phyloP scores from a whole-genome alignment of 257 asterid genomes.

The Leptodermis oblonga region DNA sequence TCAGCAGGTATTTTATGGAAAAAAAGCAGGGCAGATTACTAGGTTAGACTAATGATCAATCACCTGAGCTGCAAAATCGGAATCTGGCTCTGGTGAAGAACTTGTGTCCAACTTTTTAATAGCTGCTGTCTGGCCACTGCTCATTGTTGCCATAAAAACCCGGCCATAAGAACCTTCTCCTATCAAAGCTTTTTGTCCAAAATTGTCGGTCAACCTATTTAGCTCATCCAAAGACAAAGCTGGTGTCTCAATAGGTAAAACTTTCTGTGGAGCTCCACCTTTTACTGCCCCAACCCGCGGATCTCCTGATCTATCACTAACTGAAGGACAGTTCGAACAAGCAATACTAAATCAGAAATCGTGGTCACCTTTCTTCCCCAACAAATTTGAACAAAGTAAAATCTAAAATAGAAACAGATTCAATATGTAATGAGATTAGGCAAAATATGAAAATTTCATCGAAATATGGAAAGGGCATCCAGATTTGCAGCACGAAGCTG shows the following conservation, averaged over 20 bases:
- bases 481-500: background rate
- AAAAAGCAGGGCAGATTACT: background rate
- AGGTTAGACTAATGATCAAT: background rate
- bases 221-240: slow-evolving; percentile 54
- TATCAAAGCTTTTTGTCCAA: slow-evolving; percentile 53
- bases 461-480: too few relatives aligned
- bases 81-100: slow-evolving; percentile 55
- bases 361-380: background rate
- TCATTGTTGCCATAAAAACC: slow-evolving; percentile 50
- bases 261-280: slow-evolving; percentile 64
- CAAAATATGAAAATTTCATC: too few relatives aligned
- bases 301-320: slow-evolving; percentile 62
- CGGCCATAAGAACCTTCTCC: slow-evolving; percentile 90
- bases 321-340: slow-evolving; percentile 18
- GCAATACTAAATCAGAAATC: background rate
- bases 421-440: too few relatives aligned
- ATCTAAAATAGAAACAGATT: background rate
- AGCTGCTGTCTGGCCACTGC: slow-evolving; percentile 53
- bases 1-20: background rate
- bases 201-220: slow-evolving; percentile 49
- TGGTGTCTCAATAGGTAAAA: slow-evolving; percentile 73
- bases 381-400: background rate
- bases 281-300: slow-evolving; percentile 60
- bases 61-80: slow-evolving; percentile 67
- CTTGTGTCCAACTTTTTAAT: slow-evolving; percentile 69